Evolutionary conservation across 148 eudicot genomes (phyloP), one percentile per base, ranked within the genome.

Genomic region (Fagopyrum tataricum): DNA sequence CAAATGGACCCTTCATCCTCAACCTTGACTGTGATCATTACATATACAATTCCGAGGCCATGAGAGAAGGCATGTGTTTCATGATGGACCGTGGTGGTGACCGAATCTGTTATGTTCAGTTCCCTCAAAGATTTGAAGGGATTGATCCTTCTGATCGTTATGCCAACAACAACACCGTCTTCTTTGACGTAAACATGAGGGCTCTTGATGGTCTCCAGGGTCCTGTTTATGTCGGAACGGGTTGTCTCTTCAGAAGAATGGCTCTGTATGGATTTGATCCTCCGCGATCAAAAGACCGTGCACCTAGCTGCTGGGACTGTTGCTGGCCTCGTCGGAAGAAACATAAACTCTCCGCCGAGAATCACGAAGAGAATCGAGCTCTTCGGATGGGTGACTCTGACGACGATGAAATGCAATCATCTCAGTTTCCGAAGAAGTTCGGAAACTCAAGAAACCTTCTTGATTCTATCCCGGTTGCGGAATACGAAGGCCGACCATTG

Each of bases 1-100:
- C 98, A 37, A 94, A 94, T 18, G 98, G 98, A 4, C 89, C 98
- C 61, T 94, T 94, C 77, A 94, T 94, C 64, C 89, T 93, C 47
- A 93, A 93, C 56, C 87, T 93, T 1, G 98, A 93, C 76, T 93
- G 98, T 76, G 98, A 94, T 42, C 98, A 94, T 72, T 94, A 94
- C 82, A 88, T 94, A 55, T 94, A 91, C 85, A 94, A 94, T 74
- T 94, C 93, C 8, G 73, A 83, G 78, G 98, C 98, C 47, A 80
- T 94, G 12, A 77, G 97, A 75, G 98, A 93, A 82, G 98, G 98
- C 21, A 93, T 93, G 97, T 93, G 98, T 73, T 93, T 89, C 79
- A 94, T 94, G 98, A 86, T 94, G 97, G 98, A 91, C 79, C 91
- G 98, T 4, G 93, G 98, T 24, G 98, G 98, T 1, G 97, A 94